phyloP scores from a whole-genome alignment of 2,329 filamentous ascomycete genomes.

The Plectosphaerella plurivora region DNA sequence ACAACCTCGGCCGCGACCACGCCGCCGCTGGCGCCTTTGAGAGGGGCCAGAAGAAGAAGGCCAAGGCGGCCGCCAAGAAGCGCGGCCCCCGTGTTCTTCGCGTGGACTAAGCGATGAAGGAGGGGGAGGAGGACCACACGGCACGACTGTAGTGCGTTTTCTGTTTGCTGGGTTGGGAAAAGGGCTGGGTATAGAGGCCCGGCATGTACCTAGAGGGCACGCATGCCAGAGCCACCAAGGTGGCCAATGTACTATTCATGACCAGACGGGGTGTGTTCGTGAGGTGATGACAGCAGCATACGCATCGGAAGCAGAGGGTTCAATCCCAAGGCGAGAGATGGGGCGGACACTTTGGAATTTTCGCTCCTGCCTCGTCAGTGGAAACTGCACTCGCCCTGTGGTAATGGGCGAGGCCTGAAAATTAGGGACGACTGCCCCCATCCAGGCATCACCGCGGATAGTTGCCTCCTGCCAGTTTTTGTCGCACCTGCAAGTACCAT shows the following conservation, averaged over 20 bases:
- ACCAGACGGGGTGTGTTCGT: not conserved
- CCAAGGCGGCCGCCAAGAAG: slow-evolving; percentile 59
- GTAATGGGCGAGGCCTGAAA: too few relatives aligned
- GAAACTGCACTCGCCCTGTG: not conserved
- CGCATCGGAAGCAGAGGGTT: too few relatives aligned
- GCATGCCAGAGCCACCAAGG: slow-evolving; percentile 16
- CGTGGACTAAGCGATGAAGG: slow-evolving; percentile 53
- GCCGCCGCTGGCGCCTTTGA: slow-evolving; percentile 65
- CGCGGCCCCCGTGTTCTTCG: slow-evolving; percentile 67
- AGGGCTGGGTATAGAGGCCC: slow-evolving; percentile 1
- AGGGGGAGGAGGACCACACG: not conserved
- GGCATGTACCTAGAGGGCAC: slow-evolving; percentile 17
- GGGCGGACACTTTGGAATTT: too few relatives aligned
- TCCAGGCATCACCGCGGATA: too few relatives aligned
- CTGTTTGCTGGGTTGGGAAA: slow-evolving; percentile 10
- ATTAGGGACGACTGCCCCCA: too few relatives aligned
- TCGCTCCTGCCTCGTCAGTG: not conserved
- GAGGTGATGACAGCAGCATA: too few relatives aligned
- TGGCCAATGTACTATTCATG: slow-evolving; percentile 25
- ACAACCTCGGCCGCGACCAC: slow-evolving; percentile 92
- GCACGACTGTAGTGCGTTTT: slow-evolving; percentile 2
- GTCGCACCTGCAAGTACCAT: too few relatives aligned
- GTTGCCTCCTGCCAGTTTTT: too few relatives aligned
- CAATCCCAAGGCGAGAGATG: not conserved
- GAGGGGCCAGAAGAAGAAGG: slow-evolving; percentile 78